Conservation (phyloP, 2,329 filamentous ascomycete genomes). For the Drechslera avenae region DNA sequence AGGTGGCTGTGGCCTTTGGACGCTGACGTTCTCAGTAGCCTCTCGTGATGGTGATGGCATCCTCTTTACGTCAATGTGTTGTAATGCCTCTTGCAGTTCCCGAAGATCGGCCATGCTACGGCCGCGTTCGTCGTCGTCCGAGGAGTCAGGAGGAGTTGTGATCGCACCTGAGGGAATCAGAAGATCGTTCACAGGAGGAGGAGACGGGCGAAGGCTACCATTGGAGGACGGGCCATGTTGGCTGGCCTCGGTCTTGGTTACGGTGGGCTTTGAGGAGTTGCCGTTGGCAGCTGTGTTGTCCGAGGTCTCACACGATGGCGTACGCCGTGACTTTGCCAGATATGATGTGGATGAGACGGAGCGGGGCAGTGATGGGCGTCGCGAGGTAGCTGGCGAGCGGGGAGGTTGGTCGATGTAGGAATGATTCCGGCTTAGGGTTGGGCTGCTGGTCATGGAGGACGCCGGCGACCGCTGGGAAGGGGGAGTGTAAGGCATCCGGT, state of each 20-base stretch:
- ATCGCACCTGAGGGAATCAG: conserved; percentile 82
- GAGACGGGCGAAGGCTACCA: conserved; percentile 77
- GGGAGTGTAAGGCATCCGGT: conserved; percentile 85
- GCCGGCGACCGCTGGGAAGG: conserved; percentile 69
- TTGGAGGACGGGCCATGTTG: conserved; percentile 44
- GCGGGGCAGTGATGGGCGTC: conserved; percentile 58
- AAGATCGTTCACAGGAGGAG: conserved; percentile 77
- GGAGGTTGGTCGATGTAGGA: conserved; percentile 53
- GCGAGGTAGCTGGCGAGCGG: conserved; percentile 40
- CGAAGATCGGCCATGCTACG: conserved; percentile 54
- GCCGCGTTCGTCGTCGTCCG: conserved; percentile 79
- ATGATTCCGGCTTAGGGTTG: conserved; percentile 56
- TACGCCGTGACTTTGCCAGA: conserved; percentile 65
- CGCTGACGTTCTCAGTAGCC: conserved; percentile 20
- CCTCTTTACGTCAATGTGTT: conserved; percentile 72
- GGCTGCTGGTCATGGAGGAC: conserved; percentile 60
- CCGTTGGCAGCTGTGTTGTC: conserved; percentile 41
- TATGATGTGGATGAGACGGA: conserved; percentile 65
- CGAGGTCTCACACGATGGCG: conserved; percentile 54
- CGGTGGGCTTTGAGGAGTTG: conserved; percentile 27
- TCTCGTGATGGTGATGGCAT: conserved; percentile 60
- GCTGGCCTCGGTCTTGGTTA: conserved; percentile 27
- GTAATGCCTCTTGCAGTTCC: conserved; percentile 82
- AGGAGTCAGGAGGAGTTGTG: conserved; percentile 91
- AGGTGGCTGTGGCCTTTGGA: conserved; percentile 21